A percentile compares a stretch with the other conserved stretches of the same genome.
Evolutionary conservation across 2,329 filamentous ascomycete species (phyloP).

Genomic region (Ustulina deusta): DNA sequence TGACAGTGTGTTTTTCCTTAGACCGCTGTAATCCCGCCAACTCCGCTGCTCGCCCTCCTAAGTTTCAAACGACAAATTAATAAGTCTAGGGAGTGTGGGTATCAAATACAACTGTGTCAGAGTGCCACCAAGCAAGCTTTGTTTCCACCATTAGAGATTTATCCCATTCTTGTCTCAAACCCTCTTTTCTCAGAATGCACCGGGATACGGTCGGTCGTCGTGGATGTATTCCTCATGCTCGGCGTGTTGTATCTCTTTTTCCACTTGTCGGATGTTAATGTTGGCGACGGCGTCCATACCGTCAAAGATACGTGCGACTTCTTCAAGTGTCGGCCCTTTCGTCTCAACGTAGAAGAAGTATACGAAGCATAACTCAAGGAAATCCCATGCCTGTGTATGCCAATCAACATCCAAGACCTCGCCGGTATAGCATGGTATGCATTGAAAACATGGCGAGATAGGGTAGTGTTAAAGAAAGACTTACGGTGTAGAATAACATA

Average conservation of each 20-base stretch:
- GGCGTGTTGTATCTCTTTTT: slow-evolving; percentile 62
- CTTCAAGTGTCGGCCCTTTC: slow-evolving; percentile 76
- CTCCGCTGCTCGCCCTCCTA: slow-evolving; percentile 26
- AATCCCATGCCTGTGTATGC: slow-evolving; percentile 64
- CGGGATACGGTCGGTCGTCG: slow-evolving; percentile 37
- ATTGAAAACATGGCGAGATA: not conserved
- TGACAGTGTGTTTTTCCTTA: slow-evolving; percentile 23
- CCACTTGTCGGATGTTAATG: slow-evolving; percentile 66
- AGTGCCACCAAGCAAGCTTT: slow-evolving; percentile 14
- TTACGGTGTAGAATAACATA: slow-evolving; percentile 72
- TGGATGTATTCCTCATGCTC: slow-evolving; percentile 44
- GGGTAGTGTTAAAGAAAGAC: slow-evolving; percentile 35
- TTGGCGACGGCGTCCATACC: slow-evolving; percentile 69
- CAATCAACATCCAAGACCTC: slow-evolving; percentile 19
- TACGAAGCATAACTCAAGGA: slow-evolving; percentile 70
- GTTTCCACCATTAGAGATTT: not conserved
- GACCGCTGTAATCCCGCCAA: slow-evolving; percentile 14
- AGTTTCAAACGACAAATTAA: not conserved
- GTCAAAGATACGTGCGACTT: slow-evolving; percentile 78
- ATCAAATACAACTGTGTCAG: slow-evolving; percentile 32
- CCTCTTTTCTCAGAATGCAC: slow-evolving; percentile 26
- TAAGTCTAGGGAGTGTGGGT: slow-evolving; percentile 37
- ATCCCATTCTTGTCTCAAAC: not conserved
- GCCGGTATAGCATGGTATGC: not conserved
- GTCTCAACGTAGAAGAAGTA: slow-evolving; percentile 78